Evolutionary conservation across 164 flowering plant genomes (phyloP).

Genomic region (Umbellularia californica): DNA sequence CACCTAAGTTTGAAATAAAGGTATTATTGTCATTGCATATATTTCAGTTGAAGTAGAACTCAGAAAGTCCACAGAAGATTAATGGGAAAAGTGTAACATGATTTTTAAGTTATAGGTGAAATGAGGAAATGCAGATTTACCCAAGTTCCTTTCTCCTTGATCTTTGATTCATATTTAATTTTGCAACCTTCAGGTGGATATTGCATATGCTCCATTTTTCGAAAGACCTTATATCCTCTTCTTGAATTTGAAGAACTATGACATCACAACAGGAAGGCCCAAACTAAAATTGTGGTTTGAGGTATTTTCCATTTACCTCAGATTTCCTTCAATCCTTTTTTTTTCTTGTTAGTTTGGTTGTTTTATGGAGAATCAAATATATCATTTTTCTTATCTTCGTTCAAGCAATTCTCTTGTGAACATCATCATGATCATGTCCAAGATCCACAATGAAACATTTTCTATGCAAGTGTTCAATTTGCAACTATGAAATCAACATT

Average conservation of each 20-base stretch:
- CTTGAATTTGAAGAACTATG: constrained; percentile 53
- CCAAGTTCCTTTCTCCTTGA: neutral
- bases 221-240: constrained; percentile 59
- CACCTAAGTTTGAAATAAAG: no score
- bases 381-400: neutral
- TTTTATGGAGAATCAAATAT: neutral
- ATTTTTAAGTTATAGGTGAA: no score
- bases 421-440: no score
- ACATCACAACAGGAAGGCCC: constrained; percentile 61
- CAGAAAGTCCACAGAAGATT: no score
- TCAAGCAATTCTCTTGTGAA: neutral
- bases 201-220: constrained; percentile 76
- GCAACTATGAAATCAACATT: neutral
- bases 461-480: neutral
- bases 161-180: neutral
- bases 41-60: no score
- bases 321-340: neutral
- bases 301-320: constrained; percentile 28
- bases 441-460: no score
- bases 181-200: constrained; percentile 55
- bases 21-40: no score
- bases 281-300: constrained; percentile 66
- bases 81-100: no score
- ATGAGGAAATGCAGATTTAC: no score
- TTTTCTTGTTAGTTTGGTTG: neutral